Base-by-base conservation (phyloP, 345 rosid genomes). In the Populus ilicifolia region DNA sequence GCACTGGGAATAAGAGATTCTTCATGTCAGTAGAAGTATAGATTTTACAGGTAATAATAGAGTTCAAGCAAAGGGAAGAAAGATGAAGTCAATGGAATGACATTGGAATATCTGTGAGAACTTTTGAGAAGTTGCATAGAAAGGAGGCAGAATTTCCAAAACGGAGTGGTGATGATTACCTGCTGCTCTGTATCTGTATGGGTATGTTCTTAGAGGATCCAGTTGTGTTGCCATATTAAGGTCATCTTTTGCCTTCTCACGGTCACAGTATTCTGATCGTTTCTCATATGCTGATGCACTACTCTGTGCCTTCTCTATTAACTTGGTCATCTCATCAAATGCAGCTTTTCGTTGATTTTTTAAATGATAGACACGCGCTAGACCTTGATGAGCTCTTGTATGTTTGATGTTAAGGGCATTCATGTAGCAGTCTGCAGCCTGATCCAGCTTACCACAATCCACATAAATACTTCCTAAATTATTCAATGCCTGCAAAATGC, bases 341-440 rank as follows among this genome's bases (percentile, higher is more conserved):
- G 99, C 98, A 80, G 93, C 94, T 85, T 88, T 90, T 36, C 83
- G 82, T 75, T 88, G 92, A 78, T 85, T 88, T 82, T 82, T 90
- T 72, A 93, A 80, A 77, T 87, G 86, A 81, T 86, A 89, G 67
- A 93, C 89, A 17, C 98, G 97, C 1, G 98, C 98, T 77, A 96
- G 80, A 23, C 99, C 99, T 92, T 96, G 99, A 82, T 92, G 99
- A 8, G 98, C 99, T 81, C 99, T 91, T 21, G 98, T 89, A 74
- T 96, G 98, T 86, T 88, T 89, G 80, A 96, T 93, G 76, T 86
- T 87, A 39, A 96, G 90, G 65, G 99, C 99, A 65, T 83, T 93
- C 77, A 67, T 89, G 72, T 96, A 96, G 82, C 98, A 90, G 43
- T 77, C 85, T 81, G 87, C 92, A 64, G 99, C 99, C 76, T 73